A percentile compares a stretch with the other conserved stretches of the same genome.
phyloP scores from a whole-genome alignment of 192 early-diverging fungal species.

The Backusella morwellensis region DNA sequence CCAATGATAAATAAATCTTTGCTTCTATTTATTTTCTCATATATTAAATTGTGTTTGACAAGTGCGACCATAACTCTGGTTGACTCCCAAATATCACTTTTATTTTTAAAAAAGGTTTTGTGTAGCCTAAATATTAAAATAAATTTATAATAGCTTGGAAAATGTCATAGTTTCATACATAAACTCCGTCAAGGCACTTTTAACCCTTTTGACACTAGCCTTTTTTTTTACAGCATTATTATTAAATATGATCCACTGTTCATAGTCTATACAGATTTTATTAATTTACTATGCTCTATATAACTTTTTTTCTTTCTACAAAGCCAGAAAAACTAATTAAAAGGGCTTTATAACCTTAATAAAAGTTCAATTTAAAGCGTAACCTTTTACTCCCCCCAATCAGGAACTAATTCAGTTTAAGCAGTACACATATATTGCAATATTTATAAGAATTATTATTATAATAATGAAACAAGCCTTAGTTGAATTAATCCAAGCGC shows the following conservation, averaged over 20 bases:
- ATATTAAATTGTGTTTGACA: constrained; percentile 8
- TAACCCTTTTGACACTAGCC: background rate
- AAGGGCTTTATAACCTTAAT: background rate
- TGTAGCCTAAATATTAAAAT: constrained; percentile 1
- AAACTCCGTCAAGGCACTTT: background rate
- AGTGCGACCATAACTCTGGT: background rate
- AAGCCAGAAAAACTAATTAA: background rate
- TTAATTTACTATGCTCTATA: background rate
- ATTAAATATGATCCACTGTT: background rate
- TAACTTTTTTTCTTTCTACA: background rate
- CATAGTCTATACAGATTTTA: background rate
- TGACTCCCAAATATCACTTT: background rate
- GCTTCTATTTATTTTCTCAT: constrained; percentile 5
- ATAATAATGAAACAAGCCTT: background rate
- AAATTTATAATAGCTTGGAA: background rate
- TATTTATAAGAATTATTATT: background rate
- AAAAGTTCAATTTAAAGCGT: background rate
- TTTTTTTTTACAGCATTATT: background rate
- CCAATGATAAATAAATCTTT: background rate
- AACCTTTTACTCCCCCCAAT: background rate
- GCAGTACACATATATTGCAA: background rate
- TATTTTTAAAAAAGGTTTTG: background rate
- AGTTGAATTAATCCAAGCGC: background rate
- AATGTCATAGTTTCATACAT: background rate
- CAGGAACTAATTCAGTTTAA: background rate